phyloP scores from a whole-genome alignment of 2,329 filamentous ascomycete species.

The Huntiella decipiens region DNA sequence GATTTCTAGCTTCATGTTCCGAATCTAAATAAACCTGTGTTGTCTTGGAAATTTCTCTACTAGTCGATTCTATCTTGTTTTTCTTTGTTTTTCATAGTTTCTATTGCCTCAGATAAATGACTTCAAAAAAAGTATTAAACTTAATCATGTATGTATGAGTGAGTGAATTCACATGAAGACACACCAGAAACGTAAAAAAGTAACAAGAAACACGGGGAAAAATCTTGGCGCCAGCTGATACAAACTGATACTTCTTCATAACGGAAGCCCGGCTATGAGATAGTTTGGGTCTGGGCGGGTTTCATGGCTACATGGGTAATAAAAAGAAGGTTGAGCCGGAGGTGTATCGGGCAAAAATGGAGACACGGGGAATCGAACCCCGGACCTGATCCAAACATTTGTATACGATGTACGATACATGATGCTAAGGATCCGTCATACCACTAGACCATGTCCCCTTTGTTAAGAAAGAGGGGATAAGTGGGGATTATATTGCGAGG shows the following conservation, averaged over 20 bases:
- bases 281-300: neutral
- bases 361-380: slow-evolving; percentile 10
- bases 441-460: slow-evolving; percentile 5
- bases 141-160: neutral
- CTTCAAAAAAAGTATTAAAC: neutral
- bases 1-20: neutral
- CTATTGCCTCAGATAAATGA: neutral
- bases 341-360: neutral
- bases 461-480: neutral
- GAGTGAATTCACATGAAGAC: neutral
- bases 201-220: neutral
- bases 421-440: slow-evolving; percentile 11
- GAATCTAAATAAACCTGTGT: neutral
- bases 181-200: neutral
- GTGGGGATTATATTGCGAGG: too few species aligned
- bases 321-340: neutral
- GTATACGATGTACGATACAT: neutral
- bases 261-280: neutral
- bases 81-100: neutral
- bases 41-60: slow-evolving; percentile 1
- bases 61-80: neutral
- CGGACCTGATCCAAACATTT: slow-evolving; percentile 8
- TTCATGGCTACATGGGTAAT: neutral
- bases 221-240: neutral
- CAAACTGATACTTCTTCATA: neutral